Base-by-base conservation (phyloP, 371 early-diverging fungal genomes). In the Syncephalastrum racemosum region DNA sequence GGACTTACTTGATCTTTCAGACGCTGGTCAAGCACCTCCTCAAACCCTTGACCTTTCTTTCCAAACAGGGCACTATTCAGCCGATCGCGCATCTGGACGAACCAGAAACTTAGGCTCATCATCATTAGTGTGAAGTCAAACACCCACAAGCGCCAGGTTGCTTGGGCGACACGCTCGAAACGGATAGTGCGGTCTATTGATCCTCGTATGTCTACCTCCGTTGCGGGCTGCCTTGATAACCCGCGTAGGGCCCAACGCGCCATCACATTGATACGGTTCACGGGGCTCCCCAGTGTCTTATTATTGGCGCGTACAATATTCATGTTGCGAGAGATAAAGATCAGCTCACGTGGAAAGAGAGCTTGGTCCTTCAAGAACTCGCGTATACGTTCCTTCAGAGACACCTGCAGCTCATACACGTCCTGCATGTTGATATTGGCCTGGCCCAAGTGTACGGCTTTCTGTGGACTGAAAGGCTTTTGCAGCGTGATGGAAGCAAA, bases 261-360 rank as follows among this genome's bases (percentile, higher is more conserved):
- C 87, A 93, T 94, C 10, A 93, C 66, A 64, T 89, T 90, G 64
- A 94, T 89, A 14, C 95, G 83, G 53, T 96, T 93, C 27, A 96
- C 92, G 0, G 94, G 95, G 4, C 86, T 87, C 14, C 94, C 93
- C 16, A 92, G 66, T 4, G 79, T 67, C 68, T 91, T 92, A 74
- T 96, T 96, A 56, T 89, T 89, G 14, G 93, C 84, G 1, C 91
- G 78, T 6, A 92, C 89, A 54, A 93, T 88, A 59, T 93, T 93
- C 88, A 95, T 87, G 59, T 94, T 96, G 46, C 95, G 75, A 6
- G 90, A 90, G 19, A 96, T 79, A 60, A 96, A 95, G 44, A 96
- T 91, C 10, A 96, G 73, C 67, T 95, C 97, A 39, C 82, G 84
- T 24, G 97, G 97, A 23, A 96, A 70, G 5, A 71, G 63, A 24